phyloP scores from a whole-genome alignment of 768 basidiomycete species.

The Tricholoma sp. region DNA sequence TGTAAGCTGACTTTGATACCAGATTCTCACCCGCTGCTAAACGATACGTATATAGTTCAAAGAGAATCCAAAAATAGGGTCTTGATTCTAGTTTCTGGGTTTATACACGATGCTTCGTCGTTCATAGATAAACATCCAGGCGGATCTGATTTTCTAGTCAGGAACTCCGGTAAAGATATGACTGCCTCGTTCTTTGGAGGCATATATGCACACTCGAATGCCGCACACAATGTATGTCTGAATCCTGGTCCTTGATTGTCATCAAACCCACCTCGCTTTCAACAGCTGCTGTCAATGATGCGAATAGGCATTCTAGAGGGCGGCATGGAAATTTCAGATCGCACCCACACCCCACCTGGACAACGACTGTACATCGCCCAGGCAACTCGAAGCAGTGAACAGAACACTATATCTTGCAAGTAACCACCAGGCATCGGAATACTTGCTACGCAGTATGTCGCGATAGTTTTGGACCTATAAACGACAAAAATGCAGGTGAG shows the following conservation, averaged over 20 bases:
- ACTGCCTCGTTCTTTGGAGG: slow-evolving; percentile 86
- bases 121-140: slow-evolving; percentile 81
- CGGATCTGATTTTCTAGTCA: slow-evolving; percentile 55
- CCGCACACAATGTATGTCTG: slow-evolving; percentile 70
- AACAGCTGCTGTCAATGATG: slow-evolving; percentile 68
- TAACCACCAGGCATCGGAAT: neutral
- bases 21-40: neutral
- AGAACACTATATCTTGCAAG: neutral
- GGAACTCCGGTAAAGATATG: slow-evolving; percentile 71
- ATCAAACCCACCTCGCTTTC: neutral
- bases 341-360: slow-evolving; percentile 40
- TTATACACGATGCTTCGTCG: slow-evolving; percentile 77
- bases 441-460: no score
- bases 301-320: slow-evolving; percentile 65
- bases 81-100: slow-evolving; percentile 75
- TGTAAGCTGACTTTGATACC: slow-evolving; percentile 40
- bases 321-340: slow-evolving; percentile 50
- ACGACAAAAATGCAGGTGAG: neutral
- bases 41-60: slow-evolving; percentile 42
- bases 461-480: neutral
- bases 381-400: neutral
- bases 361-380: slow-evolving; percentile 38
- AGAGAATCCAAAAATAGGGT: slow-evolving; percentile 59
- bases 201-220: slow-evolving; percentile 76
- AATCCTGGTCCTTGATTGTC: neutral